Conservation (phyloP, 139 green algal species). For the Protoeuglena noctilucae region DNA sequence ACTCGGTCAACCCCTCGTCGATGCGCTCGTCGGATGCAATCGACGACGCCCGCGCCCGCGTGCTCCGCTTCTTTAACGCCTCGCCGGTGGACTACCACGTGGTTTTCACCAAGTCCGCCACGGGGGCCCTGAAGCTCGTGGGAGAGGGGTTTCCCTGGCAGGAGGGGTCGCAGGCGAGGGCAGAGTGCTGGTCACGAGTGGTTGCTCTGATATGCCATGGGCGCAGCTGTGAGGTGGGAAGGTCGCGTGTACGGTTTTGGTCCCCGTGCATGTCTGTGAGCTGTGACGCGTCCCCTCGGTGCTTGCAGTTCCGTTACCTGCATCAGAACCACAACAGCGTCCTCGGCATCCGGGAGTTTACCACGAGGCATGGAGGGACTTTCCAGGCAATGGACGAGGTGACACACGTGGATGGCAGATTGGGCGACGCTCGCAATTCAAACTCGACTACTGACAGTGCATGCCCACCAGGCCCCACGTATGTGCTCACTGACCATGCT, state of each 20-base stretch:
- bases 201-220: background rate
- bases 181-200: conserved; percentile 24
- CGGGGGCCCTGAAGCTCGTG: conserved; percentile 40
- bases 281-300: conserved; percentile 7
- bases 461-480: too few species aligned
- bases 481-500: too few species aligned
- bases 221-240: conserved; percentile 13
- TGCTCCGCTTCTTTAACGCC: conserved; percentile 33
- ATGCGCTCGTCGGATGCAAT: conserved; percentile 16
- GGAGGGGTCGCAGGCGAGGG: conserved; percentile 2
- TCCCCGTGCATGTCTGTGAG: too few species aligned
- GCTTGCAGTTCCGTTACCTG: conserved; percentile 25
- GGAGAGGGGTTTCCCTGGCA: conserved; percentile 56
- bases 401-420: background rate
- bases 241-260: background rate
- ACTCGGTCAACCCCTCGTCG: conserved; percentile 44
- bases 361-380: conserved; percentile 15
- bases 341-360: conserved; percentile 54
- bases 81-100: conserved; percentile 33
- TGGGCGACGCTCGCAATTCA: too few species aligned
- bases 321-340: conserved; percentile 63
- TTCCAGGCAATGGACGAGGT: too few species aligned
- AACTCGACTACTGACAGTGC: too few species aligned
- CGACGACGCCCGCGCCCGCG: conserved; percentile 13
- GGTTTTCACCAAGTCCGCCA: conserved; percentile 51